Percentiles rank a stretch among this genome's conserved stretches.
Evolutionary conservation across 495 filamentous ascomycete genomes (phyloP).

Genomic region (Daldinia concentrica): DNA sequence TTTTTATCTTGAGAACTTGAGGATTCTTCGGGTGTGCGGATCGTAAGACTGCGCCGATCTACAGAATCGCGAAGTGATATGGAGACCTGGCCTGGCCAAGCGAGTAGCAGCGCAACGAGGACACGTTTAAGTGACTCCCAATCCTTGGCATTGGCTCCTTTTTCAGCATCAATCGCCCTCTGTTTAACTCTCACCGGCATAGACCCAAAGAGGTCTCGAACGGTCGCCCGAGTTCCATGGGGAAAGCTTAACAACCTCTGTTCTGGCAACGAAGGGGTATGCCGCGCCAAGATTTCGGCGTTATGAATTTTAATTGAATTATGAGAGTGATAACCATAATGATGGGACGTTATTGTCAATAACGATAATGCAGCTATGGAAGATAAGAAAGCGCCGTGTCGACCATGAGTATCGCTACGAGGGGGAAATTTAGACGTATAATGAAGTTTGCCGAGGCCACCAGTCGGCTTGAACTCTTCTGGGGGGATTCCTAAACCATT

Average conservation of each 20-base stretch:
- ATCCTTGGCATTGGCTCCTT: conserved; percentile 55
- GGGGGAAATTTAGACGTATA: conserved; percentile 81
- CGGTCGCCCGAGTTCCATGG: conserved; percentile 81
- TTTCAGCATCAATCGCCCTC: conserved; percentile 69
- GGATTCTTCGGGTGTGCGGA: conserved; percentile 30
- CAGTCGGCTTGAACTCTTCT: conserved; percentile 71
- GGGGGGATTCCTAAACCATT: conserved; percentile 83
- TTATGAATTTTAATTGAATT: conserved; percentile 78
- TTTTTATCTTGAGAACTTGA: conserved; percentile 1
- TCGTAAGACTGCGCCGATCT: conserved; percentile 25
- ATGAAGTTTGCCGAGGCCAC: conserved; percentile 79
- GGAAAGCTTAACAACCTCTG: conserved; percentile 63
- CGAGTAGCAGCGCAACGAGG: conserved; percentile 71
- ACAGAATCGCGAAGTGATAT: conserved; percentile 57
- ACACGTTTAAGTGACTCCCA: conserved; percentile 72
- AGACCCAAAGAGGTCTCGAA: conserved; percentile 90
- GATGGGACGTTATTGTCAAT: conserved; percentile 81
- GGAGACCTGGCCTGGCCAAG: conserved; percentile 62
- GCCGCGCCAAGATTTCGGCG: conserved; percentile 71
- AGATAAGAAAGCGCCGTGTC: conserved; percentile 77
- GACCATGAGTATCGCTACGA: conserved; percentile 65
- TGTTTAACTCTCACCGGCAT: conserved; percentile 97
- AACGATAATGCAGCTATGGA: conserved; percentile 81
- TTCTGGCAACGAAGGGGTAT: conserved; percentile 69
- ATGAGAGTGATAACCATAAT: conserved; percentile 66